Conservation (phyloP, 768 basidiomycete genomes). For the Trichaptum fuscoviolaceum region DNA sequence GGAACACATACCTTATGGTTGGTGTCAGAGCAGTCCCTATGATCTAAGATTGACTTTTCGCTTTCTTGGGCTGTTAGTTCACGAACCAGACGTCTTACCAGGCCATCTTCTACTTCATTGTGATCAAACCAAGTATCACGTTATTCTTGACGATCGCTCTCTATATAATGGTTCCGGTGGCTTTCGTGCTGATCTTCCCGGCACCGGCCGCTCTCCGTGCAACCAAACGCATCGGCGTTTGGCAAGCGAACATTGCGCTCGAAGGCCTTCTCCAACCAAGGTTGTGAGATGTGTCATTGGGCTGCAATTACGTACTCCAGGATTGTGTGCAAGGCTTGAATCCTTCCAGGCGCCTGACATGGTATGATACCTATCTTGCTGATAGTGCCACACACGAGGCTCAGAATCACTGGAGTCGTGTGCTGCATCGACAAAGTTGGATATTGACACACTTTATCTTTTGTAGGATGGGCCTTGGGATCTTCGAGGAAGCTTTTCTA, state of each 20-base stretch:
- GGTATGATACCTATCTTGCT: too few species aligned
- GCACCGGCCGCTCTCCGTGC: conserved; percentile 64
- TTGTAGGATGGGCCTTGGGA: background rate
- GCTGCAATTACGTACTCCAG: background rate
- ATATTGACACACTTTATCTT: background rate
- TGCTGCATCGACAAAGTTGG: background rate
- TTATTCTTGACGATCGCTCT: conserved; percentile 54
- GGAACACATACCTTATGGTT: conserved; percentile 78
- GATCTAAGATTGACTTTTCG: background rate
- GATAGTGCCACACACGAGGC: background rate
- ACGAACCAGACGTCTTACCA: conserved; percentile 79
- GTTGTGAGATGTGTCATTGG: conserved; percentile 1
- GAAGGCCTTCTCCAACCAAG: conserved; percentile 43
- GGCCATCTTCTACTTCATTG: conserved; percentile 83
- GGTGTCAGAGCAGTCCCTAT: conserved; percentile 18
- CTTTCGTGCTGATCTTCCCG: conserved; percentile 56
- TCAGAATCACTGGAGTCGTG: background rate
- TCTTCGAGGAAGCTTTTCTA: background rate
- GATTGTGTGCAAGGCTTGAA: background rate
- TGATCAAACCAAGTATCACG: conserved; percentile 80
- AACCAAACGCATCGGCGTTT: conserved; percentile 61
- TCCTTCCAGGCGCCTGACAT: background rate
- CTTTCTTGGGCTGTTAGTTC: conserved; percentile 43
- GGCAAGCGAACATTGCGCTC: conserved; percentile 81
- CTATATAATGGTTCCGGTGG: conserved; percentile 50